phyloP scores from a whole-genome alignment of 164 flowering plant species.

The Aristolochia contorta region DNA sequence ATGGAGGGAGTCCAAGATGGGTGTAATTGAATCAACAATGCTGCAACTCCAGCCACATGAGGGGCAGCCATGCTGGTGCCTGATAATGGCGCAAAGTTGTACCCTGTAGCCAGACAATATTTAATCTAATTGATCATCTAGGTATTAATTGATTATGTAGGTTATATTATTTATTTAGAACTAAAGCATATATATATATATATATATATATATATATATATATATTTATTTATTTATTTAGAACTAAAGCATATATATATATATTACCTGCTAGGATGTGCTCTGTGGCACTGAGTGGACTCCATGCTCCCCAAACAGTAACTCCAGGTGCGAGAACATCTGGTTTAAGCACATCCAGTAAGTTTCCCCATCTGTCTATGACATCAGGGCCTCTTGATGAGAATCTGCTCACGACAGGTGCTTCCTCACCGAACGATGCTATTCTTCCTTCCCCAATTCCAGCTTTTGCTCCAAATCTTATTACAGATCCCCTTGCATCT shows the following conservation, averaged over 20 bases:
- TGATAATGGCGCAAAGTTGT: constrained; percentile 61
- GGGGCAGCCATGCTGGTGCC: constrained; percentile 98
- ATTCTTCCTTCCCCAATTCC: constrained; percentile 72
- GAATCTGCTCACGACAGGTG: constrained; percentile 81
- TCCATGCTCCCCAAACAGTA: constrained; percentile 96
- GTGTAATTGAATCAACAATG: constrained; percentile 68
- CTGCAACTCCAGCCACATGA: constrained; percentile 84
- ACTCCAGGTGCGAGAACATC: constrained; percentile 89
- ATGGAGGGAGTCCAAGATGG: constrained; percentile 89
- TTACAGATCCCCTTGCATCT: constrained; percentile 26
- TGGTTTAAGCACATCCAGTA: constrained; percentile 76
- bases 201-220: too few species aligned
- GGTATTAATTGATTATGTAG: too few species aligned
- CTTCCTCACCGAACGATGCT: constrained; percentile 41
- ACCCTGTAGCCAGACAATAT: constrained; percentile 31
- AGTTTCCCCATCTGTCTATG: constrained; percentile 32
- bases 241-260: too few species aligned
- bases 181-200: too few species aligned
- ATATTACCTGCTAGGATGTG: too few species aligned
- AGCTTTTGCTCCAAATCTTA: constrained; percentile 41
- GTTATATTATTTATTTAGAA: too few species aligned
- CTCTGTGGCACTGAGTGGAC: constrained; percentile 58
- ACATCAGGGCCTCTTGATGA: constrained; percentile 91
- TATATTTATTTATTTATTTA: too few species aligned
- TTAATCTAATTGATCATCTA: too few species aligned